Base-by-base conservation (phyloP, 2,329 filamentous ascomycete genomes). In the Lachnellula willkommii region DNA sequence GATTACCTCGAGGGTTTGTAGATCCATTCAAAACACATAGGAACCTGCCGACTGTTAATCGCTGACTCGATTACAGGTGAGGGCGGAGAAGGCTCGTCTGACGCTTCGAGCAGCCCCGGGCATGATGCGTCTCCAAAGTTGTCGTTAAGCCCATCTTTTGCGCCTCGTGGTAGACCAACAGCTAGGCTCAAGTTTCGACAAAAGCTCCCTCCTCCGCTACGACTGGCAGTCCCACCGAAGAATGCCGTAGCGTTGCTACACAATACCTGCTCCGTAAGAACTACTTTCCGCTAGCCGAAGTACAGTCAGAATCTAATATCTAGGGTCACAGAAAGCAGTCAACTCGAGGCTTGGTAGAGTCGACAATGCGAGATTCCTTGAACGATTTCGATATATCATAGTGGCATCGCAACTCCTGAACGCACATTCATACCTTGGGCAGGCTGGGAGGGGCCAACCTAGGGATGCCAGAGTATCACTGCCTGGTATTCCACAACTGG, bases 381-480 rank as follows among this genome's bases (percentile, higher is more conserved):
- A 96, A 72, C 88, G 91, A 68, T 96, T 96, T 68, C 88, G 92
- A 61, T 96, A 96, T 73, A 88, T 89, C 22, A 89, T 96, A 62
- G 88, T 96, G 67, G 91, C 91, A 50, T 96, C 92, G 22, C 91
- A 96, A 70, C 80, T 96, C 14, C 78, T 96, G 42, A 90, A 84
- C 66, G 88, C 88, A 42, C 81, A 88, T 63, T 79, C 82, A 4
- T 82, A 81, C 54, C 63, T 75, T 49, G 75, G 73, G 17, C 74
- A 75, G 47, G 58, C 58, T 55, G 59, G 42, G 56, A 60, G 61
- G 62, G 63, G 54, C 37, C 61, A 56, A 63, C 59, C 54, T 43
- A 62, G 61, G 47, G 59, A 66, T 55, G 40, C 52, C 22, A 40
- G 60, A 5, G 42, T 60, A 11, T 53, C 61, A 22, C 32, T 53